phyloP scores from a whole-genome alignment of 2,329 filamentous ascomycete species.

The Trichoderma sp. region DNA sequence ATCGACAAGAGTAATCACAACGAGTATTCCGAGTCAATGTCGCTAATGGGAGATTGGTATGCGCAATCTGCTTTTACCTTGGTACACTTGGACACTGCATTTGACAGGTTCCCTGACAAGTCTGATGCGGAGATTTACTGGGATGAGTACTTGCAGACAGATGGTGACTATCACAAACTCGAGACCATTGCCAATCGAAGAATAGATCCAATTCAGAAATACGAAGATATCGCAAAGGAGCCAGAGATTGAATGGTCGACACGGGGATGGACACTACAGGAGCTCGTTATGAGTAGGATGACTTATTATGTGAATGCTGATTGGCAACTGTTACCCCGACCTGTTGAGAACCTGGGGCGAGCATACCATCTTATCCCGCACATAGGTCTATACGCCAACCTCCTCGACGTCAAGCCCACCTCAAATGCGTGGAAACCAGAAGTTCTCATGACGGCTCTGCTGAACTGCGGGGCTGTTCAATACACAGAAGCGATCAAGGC shows the following conservation, averaged over 20 bases:
- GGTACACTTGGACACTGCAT: constrained; percentile 20
- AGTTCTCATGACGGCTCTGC: constrained; percentile 8
- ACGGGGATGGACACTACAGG: constrained; percentile 19
- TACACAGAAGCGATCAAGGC: not conserved
- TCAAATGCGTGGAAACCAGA: constrained; percentile 1
- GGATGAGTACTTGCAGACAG: constrained; percentile 8
- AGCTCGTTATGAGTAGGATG: constrained; percentile 19
- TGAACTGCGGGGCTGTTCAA: not conserved
- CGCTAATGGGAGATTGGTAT: constrained; percentile 29
- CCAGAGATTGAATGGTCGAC: constrained; percentile 22
- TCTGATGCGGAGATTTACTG: constrained; percentile 15
- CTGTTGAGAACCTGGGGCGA: constrained; percentile 9
- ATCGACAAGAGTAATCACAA: constrained; percentile 26
- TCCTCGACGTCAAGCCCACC: not conserved
- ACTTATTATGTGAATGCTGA: constrained; percentile 19
- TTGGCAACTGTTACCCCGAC: constrained; percentile 11
- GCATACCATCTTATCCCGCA: constrained; percentile 20
- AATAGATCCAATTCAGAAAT: constrained; percentile 2
- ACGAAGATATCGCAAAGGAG: not conserved
- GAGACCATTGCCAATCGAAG: not conserved
- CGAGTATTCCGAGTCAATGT: constrained; percentile 26
- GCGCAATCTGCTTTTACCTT: constrained; percentile 22
- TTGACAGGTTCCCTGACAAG: not conserved
- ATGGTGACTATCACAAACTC: constrained; percentile 18
- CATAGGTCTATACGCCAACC: constrained; percentile 1